These are phyloP conservation scores for Solanum hybrid DNA, from an alignment of 305 asterid species.

Conservation along the genomic window DNA sequence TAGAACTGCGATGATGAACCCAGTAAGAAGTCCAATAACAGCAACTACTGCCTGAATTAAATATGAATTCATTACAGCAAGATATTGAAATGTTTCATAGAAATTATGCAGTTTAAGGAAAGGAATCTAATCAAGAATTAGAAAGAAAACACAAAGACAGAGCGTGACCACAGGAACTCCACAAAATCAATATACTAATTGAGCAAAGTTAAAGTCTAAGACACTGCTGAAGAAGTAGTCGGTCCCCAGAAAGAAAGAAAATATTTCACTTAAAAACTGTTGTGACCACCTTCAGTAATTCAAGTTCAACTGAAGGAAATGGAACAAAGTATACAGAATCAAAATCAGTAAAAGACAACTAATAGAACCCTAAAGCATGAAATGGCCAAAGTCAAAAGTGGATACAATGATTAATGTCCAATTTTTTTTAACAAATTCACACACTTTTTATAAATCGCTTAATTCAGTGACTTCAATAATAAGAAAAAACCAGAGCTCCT, in stretches of 20 bases:
- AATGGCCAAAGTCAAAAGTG: neutral
- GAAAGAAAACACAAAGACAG: neutral
- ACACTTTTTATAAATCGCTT: neutral
- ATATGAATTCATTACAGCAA: neutral
- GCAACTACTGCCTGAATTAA: constrained; percentile 50
- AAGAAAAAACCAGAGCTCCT: neutral
- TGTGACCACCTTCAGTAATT: too few relatives aligned
- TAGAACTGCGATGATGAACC: constrained; percentile 48
- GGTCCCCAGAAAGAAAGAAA: too few relatives aligned
- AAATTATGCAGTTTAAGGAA: neutral
- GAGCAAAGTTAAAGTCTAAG: neutral
- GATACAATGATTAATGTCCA: neutral
- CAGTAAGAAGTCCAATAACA: constrained; percentile 53
- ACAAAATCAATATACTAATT: neutral
- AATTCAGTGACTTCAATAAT: neutral
- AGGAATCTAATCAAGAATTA: neutral
- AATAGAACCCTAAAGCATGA: neutral
- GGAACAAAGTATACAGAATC: neutral
- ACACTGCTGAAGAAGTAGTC: neutral
- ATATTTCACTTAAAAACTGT: too few relatives aligned
- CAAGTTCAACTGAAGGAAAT: neutral
- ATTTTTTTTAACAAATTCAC: neutral
- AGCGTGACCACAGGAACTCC: neutral
- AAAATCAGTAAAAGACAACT: neutral
- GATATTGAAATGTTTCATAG: neutral